These are phyloP conservation scores for Mycena rebaudengoi DNA, from an alignment of 768 basidiomycete genomes.

Conservation along the genomic window DNA sequence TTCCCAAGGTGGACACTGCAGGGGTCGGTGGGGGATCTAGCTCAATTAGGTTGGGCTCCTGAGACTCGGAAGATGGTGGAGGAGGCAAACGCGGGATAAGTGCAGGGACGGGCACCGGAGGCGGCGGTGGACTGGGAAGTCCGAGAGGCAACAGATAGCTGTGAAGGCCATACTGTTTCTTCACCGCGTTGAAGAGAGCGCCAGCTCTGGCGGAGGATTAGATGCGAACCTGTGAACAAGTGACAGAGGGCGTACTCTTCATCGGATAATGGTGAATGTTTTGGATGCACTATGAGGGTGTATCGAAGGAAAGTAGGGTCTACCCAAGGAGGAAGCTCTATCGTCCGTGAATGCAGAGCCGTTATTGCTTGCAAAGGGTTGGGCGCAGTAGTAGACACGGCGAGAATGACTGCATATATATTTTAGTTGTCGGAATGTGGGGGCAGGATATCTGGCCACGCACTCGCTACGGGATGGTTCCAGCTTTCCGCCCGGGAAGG, in stretches of 20 bases:
- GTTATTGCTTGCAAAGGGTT: conserved; percentile 86
- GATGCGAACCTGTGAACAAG: background rate
- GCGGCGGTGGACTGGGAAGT: conserved; percentile 68
- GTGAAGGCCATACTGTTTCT: conserved; percentile 86
- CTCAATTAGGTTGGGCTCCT: conserved; percentile 31
- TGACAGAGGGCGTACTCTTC: conserved; percentile 71
- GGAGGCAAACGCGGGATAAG: conserved; percentile 74
- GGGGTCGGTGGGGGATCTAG: conserved; percentile 35
- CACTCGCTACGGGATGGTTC: conserved; percentile 88
- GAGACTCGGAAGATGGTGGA: conserved; percentile 47
- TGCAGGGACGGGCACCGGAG: conserved; percentile 73
- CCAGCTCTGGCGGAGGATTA: conserved; percentile 58
- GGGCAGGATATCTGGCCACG: conserved; percentile 36
- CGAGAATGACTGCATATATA: conserved; percentile 70
- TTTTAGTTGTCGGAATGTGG: conserved; percentile 22
- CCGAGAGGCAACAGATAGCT: conserved; percentile 72
- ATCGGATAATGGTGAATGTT: conserved; percentile 71
- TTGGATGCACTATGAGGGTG: conserved; percentile 81
- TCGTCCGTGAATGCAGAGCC: conserved; percentile 69
- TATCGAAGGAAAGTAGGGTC: conserved; percentile 76
- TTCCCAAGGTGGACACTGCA: conserved; percentile 19
- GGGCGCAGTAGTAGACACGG: conserved; percentile 81
- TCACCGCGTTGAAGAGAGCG: conserved; percentile 86
- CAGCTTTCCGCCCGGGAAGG: conserved; percentile 80
- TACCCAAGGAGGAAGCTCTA: conserved; percentile 84